Evolutionary conservation across 2,329 filamentous ascomycete genomes (phyloP), one percentile per base, ranked within the genome.

Genomic region (Tolypocladium cylindrosporum): DNA sequence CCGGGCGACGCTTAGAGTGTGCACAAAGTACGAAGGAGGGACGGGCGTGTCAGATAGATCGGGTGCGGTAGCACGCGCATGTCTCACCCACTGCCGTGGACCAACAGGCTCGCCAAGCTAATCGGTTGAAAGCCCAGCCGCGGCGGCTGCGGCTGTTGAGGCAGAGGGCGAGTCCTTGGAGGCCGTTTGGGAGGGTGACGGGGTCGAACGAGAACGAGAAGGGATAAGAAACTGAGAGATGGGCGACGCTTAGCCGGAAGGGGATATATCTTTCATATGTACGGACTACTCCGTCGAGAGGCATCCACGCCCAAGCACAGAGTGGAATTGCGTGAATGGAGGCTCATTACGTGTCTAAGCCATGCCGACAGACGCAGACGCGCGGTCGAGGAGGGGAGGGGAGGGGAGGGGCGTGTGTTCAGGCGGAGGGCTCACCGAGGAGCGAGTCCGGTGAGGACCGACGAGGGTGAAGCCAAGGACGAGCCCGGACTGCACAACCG

Each of bases 181-280:
- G 45, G 24, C 24, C 24, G 24, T 9, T 14, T 8, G 13, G 14
- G 13, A 48, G 37, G 52, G 52, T 24, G 27, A 5, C 24, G n/a
- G n/a, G 51, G 52, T 16, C n/a, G 21, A 31, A 8, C 24, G 52
- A 40, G 34, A 54, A 39, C 9, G 34, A 39, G 34, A 21, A 14
- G 34, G 34, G 51, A 27, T 8, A n/a, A 24, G 36, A 40, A 2
- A 19, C 10, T 31, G 7, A 24, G 16, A 36, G 48, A 52, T 40
- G 42, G 31, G 48, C 50, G 10, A 36, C 8, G 39, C 34, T 50
- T 57, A 57, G 50, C 56, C 56, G 11, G n/a, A 57, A 57, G 48
- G 19, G 56, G 56, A 54, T 45, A 24, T 52, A 57, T 54, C 40
- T 57, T 57, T 57, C 56, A n/a, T 14, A 37, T 14, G 36, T 37